phyloP scores from a whole-genome alignment of 2,329 filamentous ascomycete species.

The Neodidymelliopsis sp. region DNA sequence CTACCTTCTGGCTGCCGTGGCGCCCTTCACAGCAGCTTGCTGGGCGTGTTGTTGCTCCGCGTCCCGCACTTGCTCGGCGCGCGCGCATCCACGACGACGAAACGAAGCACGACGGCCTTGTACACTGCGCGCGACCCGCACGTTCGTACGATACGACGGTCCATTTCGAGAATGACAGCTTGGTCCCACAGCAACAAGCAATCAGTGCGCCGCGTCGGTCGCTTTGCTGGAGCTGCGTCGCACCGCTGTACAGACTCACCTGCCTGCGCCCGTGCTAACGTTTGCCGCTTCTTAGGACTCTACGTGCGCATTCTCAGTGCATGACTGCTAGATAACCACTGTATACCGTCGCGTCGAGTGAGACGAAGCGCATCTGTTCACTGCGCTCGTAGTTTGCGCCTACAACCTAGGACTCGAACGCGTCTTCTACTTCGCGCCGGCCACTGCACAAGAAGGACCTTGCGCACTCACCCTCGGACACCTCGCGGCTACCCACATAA shows the following conservation, averaged over 20 bases:
- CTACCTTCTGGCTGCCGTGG: slow-evolving; percentile 22
- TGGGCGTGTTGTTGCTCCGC: slow-evolving; percentile 30
- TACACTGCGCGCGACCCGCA: slow-evolving; percentile 32
- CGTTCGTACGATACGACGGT: slow-evolving; percentile 36
- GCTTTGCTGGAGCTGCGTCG: slow-evolving; percentile 33
- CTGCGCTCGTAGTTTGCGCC: slow-evolving; percentile 33
- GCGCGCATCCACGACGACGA: slow-evolving; percentile 39
- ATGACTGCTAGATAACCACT: slow-evolving; percentile 35
- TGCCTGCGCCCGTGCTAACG: slow-evolving; percentile 46
- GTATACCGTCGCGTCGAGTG: slow-evolving; percentile 35
- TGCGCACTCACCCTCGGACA: slow-evolving; percentile 26
- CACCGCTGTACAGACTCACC: slow-evolving; percentile 35
- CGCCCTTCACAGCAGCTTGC: slow-evolving; percentile 21
- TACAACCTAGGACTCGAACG: slow-evolving; percentile 30
- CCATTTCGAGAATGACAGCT: slow-evolving; percentile 47
- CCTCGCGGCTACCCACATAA: slow-evolving; percentile 30
- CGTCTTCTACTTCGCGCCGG: slow-evolving; percentile 22
- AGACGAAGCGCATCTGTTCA: slow-evolving; percentile 27
- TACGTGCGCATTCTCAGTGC: slow-evolving; percentile 36
- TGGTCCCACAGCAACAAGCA: slow-evolving; percentile 45
- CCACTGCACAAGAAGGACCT: slow-evolving; percentile 12
- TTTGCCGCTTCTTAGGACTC: slow-evolving; percentile 41
- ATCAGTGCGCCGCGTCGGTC: slow-evolving; percentile 38
- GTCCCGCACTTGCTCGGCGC: slow-evolving; percentile 27
- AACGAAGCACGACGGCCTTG: slow-evolving; percentile 43